phyloP scores from a whole-genome alignment of 768 basidiomycete genomes.

The Suillus americanus region DNA sequence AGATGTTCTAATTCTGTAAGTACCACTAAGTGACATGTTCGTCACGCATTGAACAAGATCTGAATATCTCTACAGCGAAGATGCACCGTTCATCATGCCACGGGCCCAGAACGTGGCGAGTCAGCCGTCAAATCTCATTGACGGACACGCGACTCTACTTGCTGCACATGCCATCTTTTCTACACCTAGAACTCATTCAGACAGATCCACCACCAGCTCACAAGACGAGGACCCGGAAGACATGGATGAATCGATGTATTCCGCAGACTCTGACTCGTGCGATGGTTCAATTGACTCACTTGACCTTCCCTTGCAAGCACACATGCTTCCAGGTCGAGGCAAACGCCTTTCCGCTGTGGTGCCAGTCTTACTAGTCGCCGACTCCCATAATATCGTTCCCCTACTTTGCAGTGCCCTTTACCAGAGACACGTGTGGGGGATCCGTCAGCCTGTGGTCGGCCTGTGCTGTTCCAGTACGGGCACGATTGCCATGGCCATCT shows the following conservation, averaged over 20 bases:
- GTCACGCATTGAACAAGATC: neutral
- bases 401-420: conserved; percentile 6
- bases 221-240: neutral
- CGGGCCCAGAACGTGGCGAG: neutral
- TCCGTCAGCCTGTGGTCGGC: conserved; percentile 7
- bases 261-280: neutral
- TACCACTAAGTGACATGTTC: neutral
- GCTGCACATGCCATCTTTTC: neutral
- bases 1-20: neutral
- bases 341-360: neutral
- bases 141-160: neutral
- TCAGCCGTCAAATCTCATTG: neutral
- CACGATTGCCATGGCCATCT: neutral
- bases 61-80: neutral
- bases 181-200: no score
- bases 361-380: conserved; percentile 8
- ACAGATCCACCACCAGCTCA: neutral
- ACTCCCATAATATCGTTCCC: neutral
- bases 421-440: conserved; percentile 7
- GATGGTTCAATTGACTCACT: neutral
- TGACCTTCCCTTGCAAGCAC: conserved; percentile 7
- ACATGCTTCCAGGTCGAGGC: conserved; percentile 1
- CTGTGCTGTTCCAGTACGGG: neutral
- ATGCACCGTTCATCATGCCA: conserved; percentile 1
- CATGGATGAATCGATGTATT: neutral